A percentile compares a stretch with the other conserved stretches of the same genome.
phyloP scores from a whole-genome alignment of 768 basidiomycete species.

The Amanita pseudoporphyria region DNA sequence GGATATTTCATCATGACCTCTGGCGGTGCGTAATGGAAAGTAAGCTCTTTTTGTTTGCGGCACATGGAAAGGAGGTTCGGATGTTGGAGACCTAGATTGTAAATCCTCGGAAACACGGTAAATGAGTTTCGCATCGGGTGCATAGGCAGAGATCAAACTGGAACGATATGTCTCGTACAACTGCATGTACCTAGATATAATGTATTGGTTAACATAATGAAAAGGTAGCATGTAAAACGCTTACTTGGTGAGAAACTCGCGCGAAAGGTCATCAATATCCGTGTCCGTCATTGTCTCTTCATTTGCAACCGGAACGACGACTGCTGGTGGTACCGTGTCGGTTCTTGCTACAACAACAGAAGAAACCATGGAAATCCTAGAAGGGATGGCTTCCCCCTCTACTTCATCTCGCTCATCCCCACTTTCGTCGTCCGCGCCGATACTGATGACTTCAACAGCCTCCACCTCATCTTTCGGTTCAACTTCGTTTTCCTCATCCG shows the following conservation, averaged over 20 bases:
- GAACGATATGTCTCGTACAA: constrained; percentile 1
- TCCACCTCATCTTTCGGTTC: not conserved
- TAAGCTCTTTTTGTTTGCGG: not conserved
- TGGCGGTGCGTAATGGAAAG: not conserved
- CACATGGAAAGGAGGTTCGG: not conserved
- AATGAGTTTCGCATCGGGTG: not conserved
- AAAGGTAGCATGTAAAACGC: not conserved
- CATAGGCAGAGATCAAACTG: not conserved
- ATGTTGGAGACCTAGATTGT: not conserved
- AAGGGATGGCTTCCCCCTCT: not conserved
- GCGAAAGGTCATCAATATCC: not conserved
- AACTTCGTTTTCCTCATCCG: not conserved
- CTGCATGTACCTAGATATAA: constrained; percentile 2
- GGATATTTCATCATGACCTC: not conserved
- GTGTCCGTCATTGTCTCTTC: not conserved
- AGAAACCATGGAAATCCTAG: not conserved
- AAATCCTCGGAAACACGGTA: not conserved
- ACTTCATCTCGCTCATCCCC: not conserved
- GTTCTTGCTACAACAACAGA: not conserved
- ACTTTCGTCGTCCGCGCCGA: not conserved
- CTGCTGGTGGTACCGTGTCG: not conserved
- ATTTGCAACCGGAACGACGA: not conserved
- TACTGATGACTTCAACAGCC: not conserved
- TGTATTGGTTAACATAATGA: not conserved
- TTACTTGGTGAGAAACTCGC: not conserved